Percentiles rank a stretch among this genome's conserved stretches.
Evolutionary conservation across 2,329 filamentous ascomycete genomes (phyloP).

Genomic region (Endothia cerciana): DNA sequence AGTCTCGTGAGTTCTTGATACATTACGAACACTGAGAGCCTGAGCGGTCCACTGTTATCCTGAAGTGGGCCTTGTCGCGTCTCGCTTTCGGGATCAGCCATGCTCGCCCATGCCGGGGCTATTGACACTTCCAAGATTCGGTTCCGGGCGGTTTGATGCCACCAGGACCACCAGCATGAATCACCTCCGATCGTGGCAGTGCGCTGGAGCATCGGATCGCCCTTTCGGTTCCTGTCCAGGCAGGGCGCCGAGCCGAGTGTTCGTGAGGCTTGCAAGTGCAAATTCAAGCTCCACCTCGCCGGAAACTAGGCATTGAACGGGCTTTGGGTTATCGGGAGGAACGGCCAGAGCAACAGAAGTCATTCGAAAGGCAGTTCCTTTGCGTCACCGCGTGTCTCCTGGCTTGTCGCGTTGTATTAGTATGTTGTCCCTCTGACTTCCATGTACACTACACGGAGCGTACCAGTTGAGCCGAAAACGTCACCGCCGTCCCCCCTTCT

Average conservation of each 20-base stretch:
- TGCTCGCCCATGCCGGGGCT: neutral
- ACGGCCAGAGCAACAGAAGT: neutral
- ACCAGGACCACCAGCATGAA: neutral
- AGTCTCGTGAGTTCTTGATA: neutral
- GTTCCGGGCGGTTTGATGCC: too few relatives aligned
- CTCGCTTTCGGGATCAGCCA: conserved; percentile 9
- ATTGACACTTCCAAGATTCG: neutral
- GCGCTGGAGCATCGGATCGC: neutral
- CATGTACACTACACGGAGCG: neutral
- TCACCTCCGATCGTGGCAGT: neutral
- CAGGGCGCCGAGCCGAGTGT: neutral
- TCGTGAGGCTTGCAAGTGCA: neutral
- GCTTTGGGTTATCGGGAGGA: neutral
- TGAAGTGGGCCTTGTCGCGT: conserved; percentile 3
- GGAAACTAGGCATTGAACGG: neutral
- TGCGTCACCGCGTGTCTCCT: neutral
- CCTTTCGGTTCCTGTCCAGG: neutral
- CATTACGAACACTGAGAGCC: neutral
- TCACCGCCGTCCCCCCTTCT: too few relatives aligned
- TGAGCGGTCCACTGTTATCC: conserved; percentile 4
- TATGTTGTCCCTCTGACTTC: neutral
- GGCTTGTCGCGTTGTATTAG: neutral
- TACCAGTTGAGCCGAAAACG: neutral
- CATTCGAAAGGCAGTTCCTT: neutral
- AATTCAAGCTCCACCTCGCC: neutral